Percentiles rank a stretch among this genome's conserved stretches.
Conservation (phyloP, 352 stramenopile species). For the Pythium graminicola region DNA sequence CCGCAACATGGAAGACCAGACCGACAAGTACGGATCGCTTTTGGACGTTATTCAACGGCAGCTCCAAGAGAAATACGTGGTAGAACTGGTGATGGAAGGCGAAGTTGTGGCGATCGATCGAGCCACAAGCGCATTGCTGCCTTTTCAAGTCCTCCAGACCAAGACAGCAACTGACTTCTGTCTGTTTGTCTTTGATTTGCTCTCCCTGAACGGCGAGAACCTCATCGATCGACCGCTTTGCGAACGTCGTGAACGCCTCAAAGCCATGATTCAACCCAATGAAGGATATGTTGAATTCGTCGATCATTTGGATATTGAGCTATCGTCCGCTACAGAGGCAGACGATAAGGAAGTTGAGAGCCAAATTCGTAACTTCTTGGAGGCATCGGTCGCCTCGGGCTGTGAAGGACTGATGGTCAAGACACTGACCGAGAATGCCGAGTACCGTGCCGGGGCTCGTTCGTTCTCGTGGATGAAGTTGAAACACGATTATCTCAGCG, state of each 20-base stretch:
- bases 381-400: constrained; percentile 41
- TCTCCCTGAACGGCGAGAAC: constrained; percentile 40
- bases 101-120: constrained; percentile 72
- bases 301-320: constrained; percentile 39
- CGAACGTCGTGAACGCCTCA: constrained; percentile 39
- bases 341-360: background rate
- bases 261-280: constrained; percentile 26
- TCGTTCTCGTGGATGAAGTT: constrained; percentile 85
- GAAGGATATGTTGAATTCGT: constrained; percentile 60
- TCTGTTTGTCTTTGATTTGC: constrained; percentile 73
- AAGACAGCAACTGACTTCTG: constrained; percentile 68
- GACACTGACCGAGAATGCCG: constrained; percentile 33
- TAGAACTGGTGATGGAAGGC: constrained; percentile 60
- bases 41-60: constrained; percentile 33
- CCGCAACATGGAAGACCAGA: constrained; percentile 79
- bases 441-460: constrained; percentile 59
- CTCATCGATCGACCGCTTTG: constrained; percentile 25
- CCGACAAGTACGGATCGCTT: constrained; percentile 53
- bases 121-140: constrained; percentile 36
- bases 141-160: constrained; percentile 76
- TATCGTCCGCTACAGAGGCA: constrained; percentile 1
- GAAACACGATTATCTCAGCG: constrained; percentile 72
- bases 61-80: constrained; percentile 21
- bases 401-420: constrained; percentile 84
- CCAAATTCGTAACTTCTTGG: constrained; percentile 33